Percentiles rank a stretch among this genome's conserved stretches.
phyloP scores from a whole-genome alignment of 495 filamentous ascomycete species.

The Neurospora sp. region DNA sequence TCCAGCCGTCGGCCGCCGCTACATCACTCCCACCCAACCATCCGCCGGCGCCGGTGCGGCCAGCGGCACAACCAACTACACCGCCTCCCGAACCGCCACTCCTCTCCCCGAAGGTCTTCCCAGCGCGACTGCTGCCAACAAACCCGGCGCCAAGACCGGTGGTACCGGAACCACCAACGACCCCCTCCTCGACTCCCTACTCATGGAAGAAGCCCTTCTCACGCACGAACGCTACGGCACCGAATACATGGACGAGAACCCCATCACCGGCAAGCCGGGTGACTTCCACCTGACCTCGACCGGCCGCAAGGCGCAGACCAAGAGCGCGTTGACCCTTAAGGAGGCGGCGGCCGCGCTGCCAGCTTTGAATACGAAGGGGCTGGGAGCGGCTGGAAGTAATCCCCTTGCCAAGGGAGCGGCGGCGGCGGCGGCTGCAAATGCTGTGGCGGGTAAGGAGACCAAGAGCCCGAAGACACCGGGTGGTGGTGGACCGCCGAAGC shows the following conservation, averaged over 20 bases:
- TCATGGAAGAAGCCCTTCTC: constrained; percentile 57
- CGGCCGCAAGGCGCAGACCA: constrained; percentile 32
- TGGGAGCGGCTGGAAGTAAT: constrained; percentile 17
- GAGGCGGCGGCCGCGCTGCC: constrained; percentile 11
- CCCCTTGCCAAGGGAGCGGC: constrained; percentile 17
- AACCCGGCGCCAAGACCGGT: constrained; percentile 35
- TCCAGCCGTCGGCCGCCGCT: constrained; percentile 64
- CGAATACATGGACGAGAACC: constrained; percentile 89
- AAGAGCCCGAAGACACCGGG: constrained; percentile 44
- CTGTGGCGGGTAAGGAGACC: constrained; percentile 29
- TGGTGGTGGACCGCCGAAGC: constrained; percentile 32
- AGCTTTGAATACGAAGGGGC: constrained; percentile 25
- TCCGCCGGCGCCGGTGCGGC: constrained; percentile 8
- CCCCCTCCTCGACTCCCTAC: constrained; percentile 34
- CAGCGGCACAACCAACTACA: constrained; percentile 18
- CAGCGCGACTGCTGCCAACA: constrained; percentile 54
- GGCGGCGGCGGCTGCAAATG: background rate
- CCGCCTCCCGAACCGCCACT: constrained; percentile 16
- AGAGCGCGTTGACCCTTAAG: constrained; percentile 6
- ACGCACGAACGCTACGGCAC: constrained; percentile 55
- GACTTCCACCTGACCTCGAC: constrained; percentile 68
- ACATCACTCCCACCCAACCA: constrained; percentile 41
- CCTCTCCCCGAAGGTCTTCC: constrained; percentile 17
- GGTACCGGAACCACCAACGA: constrained; percentile 15
- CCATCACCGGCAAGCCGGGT: constrained; percentile 75